Evolutionary conservation across 345 rosid genomes (phyloP).

Genomic region (Gossypium raimondii): DNA sequence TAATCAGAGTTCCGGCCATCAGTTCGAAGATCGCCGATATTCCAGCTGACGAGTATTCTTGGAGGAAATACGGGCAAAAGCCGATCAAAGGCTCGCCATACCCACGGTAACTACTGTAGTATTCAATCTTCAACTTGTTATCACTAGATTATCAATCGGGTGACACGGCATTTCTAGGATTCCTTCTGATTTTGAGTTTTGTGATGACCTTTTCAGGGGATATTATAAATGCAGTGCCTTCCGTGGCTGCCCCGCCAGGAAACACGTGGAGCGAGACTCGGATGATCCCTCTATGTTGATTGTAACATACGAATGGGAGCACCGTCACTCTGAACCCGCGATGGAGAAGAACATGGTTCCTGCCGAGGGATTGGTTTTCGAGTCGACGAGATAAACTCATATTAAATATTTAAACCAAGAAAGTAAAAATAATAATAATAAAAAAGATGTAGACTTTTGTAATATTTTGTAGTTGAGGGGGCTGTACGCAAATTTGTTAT

Average conservation of each 20-base stretch:
- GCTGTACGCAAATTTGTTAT: background rate
- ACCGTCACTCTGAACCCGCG: slow-evolving; percentile 55
- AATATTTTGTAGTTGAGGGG: slow-evolving; percentile 13
- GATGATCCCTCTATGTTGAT: slow-evolving; percentile 87
- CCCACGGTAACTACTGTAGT: slow-evolving; percentile 59
- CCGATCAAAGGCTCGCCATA: slow-evolving; percentile 95
- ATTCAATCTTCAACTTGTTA: background rate
- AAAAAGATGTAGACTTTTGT: background rate
- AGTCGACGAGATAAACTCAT: slow-evolving; percentile 31
- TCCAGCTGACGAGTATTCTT: slow-evolving; percentile 83
- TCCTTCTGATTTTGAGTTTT: background rate
- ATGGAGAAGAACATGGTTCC: slow-evolving; percentile 44
- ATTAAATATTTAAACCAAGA: background rate
- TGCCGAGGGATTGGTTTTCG: slow-evolving; percentile 43
- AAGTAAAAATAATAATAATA: too few species aligned
- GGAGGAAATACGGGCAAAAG: slow-evolving; percentile 98
- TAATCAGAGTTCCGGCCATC: slow-evolving; percentile 75
- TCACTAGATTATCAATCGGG: background rate
- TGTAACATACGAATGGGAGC: slow-evolving; percentile 93
- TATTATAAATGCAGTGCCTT: slow-evolving; percentile 88
- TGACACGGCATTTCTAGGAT: background rate
- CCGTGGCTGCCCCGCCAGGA: slow-evolving; percentile 91
- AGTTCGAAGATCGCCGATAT: slow-evolving; percentile 90
- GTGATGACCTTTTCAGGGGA: slow-evolving; percentile 40
- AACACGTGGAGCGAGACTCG: slow-evolving; percentile 87